phyloP scores from a whole-genome alignment of 2,329 filamentous ascomycete genomes.

The Fusarium globosum region DNA sequence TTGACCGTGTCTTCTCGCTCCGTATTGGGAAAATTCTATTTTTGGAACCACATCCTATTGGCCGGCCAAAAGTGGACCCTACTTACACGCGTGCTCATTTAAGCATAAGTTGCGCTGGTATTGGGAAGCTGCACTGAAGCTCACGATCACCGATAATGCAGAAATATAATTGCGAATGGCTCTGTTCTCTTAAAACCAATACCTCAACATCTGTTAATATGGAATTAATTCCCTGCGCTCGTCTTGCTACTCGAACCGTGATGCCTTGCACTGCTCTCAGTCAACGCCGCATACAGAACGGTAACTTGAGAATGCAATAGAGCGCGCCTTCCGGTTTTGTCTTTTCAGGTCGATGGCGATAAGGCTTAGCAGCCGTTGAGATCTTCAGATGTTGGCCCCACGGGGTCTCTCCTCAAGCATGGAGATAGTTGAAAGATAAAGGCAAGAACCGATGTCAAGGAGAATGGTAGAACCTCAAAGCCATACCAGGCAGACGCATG shows the following conservation, averaged over 20 bases:
- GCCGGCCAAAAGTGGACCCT: background rate
- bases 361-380: background rate
- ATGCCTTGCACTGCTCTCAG: background rate
- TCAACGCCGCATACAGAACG: background rate
- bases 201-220: too few species aligned
- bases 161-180: too few species aligned
- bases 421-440: background rate
- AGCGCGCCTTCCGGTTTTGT: background rate
- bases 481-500: background rate
- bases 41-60: too few species aligned
- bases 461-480: background rate
- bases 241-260: too few species aligned
- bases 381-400: background rate
- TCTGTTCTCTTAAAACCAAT: too few species aligned
- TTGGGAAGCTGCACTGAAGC: too few species aligned
- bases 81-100: background rate
- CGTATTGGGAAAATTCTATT: too few species aligned
- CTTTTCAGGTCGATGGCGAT: background rate
- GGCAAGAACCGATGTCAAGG: background rate
- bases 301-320: background rate
- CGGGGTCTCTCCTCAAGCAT: fast-evolving
- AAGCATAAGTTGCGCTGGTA: background rate
- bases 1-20: background rate
- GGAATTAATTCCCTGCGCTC: too few species aligned
- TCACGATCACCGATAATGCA: too few species aligned